phyloP scores from a whole-genome alignment of 306 rosid genomes.

The Acacia melanoxylon region DNA sequence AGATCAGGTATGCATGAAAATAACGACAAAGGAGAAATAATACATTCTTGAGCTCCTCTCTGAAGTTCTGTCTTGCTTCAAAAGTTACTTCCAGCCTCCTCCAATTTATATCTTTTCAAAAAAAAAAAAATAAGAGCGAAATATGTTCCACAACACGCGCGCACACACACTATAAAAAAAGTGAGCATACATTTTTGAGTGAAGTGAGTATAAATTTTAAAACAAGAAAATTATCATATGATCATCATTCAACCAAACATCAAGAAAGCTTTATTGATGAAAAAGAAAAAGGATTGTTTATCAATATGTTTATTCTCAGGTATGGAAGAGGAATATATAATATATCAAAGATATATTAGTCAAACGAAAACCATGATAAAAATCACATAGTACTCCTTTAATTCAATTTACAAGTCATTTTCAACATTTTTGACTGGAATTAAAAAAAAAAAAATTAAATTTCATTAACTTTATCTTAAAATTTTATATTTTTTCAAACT shows the following conservation, averaged over 20 bases:
- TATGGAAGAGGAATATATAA: neutral
- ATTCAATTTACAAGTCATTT: no score
- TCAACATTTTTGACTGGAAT: no score
- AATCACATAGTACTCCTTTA: neutral
- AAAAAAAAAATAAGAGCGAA: neutral
- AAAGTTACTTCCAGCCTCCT: neutral
- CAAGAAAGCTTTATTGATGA: neutral
- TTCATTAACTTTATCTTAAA: no score
- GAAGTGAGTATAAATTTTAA: neutral
- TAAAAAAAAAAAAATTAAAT: no score
- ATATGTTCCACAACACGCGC: neutral
- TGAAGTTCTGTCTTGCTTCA: neutral
- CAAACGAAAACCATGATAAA: neutral
- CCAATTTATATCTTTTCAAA: neutral
- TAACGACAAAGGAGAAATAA: neutral
- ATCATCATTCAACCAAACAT: neutral
- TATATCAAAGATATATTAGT: neutral
- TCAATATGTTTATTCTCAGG: neutral
- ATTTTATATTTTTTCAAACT: no score
- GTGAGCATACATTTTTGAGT: no score
- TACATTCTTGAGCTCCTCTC: neutral
- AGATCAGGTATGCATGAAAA: neutral
- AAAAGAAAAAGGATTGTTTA: neutral
- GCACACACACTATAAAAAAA: no score
- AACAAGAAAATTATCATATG: neutral